These are phyloP conservation scores for Fraxinus latifolia DNA, from an alignment of 305 asterid genomes.

Conservation along the genomic window DNA sequence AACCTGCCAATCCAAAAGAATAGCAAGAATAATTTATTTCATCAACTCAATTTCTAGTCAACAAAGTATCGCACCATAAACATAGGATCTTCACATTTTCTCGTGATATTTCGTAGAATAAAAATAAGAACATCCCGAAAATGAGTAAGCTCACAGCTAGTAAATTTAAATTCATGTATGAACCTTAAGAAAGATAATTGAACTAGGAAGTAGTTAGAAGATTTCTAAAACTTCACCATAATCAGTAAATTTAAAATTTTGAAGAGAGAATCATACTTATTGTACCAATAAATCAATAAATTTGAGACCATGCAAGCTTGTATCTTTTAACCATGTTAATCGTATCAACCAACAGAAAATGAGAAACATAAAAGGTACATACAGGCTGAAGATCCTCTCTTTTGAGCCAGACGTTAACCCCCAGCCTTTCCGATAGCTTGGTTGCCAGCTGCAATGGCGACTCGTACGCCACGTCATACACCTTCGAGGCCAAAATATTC, in stretches of 20 bases:
- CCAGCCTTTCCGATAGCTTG: conserved; percentile 64
- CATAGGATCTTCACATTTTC: background rate
- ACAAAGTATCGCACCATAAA: background rate
- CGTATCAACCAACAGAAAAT: background rate
- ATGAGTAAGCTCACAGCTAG: background rate
- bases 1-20: conserved; percentile 36
- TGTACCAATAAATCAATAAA: background rate
- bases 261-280: background rate
- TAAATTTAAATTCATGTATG: background rate
- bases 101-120: background rate
- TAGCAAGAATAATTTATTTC: background rate
- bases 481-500: conserved; percentile 72
- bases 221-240: background rate
- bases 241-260: background rate
- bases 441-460: conserved; percentile 75
- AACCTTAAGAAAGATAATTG: background rate
- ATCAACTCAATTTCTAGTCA: background rate
- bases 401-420: conserved; percentile 74
- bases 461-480: conserved; percentile 79
- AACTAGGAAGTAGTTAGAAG: background rate
- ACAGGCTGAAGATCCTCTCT: conserved; percentile 92
- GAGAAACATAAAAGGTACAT: conserved; percentile 21
- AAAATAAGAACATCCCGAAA: background rate
- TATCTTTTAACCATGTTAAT: background rate
- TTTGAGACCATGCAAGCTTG: conserved; percentile 7